Percentiles rank a stretch among this genome's conserved stretches.
These are phyloP conservation scores for Cytospora leucostoma DNA, from an alignment of 2,329 filamentous ascomycete genomes.

Conservation along the genomic window DNA sequence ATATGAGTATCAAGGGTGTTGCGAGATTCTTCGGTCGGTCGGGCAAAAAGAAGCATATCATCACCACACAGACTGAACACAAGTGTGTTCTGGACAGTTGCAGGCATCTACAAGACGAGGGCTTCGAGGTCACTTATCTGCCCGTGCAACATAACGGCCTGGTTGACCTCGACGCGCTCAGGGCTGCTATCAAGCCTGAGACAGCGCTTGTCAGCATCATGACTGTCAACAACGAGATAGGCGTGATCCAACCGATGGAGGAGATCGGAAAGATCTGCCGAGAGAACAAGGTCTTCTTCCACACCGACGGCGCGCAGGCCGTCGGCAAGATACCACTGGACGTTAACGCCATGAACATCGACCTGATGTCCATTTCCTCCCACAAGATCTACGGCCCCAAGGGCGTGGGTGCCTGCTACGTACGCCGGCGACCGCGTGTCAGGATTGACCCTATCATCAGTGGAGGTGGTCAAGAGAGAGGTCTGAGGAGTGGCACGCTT, in stretches of 20 bases:
- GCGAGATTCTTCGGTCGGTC: conserved; percentile 90
- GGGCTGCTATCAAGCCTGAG: conserved; percentile 86
- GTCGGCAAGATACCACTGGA: conserved; percentile 98
- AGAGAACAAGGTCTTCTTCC: conserved; percentile 93
- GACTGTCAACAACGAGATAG: conserved; percentile 99
- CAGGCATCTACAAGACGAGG: conserved; percentile 93
- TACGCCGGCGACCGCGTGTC: conserved; percentile 87
- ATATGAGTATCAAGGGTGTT: conserved; percentile 99
- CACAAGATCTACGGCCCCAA: conserved; percentile 99
- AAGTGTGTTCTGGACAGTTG: conserved; percentile 99
- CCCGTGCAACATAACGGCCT: conserved; percentile 87
- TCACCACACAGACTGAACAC: conserved; percentile 97
- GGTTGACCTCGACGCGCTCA: conserved; percentile 78
- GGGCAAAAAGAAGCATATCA: conserved; percentile 98
- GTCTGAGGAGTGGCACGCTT: conserved; percentile 89
- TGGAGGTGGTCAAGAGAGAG: conserved; percentile 94
- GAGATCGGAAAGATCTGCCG: conserved; percentile 93
- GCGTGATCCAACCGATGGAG: conserved; percentile 94
- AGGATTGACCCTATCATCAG: conserved; percentile 95
- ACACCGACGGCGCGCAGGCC: conserved; percentile 93
- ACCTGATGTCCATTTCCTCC: conserved; percentile 97
- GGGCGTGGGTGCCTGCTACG: conserved; percentile 94
- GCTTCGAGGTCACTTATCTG: conserved; percentile 95
- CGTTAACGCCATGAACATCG: conserved; percentile 97
- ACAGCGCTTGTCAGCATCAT: conserved; percentile 95